phyloP scores from a whole-genome alignment of 208 protist species.

The Crithidia acanthocephali region DNA sequence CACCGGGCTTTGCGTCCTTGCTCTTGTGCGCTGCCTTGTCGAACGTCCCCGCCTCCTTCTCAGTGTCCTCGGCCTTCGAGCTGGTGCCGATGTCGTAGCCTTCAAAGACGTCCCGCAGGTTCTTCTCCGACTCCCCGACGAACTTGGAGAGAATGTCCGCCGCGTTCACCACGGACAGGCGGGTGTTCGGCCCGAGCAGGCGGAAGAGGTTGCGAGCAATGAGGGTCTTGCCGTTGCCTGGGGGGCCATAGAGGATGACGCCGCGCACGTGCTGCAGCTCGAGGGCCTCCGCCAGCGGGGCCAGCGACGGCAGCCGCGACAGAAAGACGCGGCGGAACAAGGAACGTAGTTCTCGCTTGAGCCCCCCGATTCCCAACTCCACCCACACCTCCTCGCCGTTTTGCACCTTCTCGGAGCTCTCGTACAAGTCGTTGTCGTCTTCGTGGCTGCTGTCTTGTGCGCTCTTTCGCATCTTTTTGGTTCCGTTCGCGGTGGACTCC shows the following conservation, averaged over 20 bases:
- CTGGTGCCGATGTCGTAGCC: conserved; percentile 87
- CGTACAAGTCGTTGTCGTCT: conserved; percentile 13
- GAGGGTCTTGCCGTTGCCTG: conserved; percentile 99
- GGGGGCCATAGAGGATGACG: conserved; percentile 99
- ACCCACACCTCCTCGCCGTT: conserved; percentile 50
- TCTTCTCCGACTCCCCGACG: conserved; percentile 99
- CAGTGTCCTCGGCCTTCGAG: conserved; percentile 37
- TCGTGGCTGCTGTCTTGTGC: not conserved
- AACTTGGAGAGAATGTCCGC: conserved; percentile 99
- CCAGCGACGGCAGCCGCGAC: conserved; percentile 92
- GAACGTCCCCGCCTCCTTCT: conserved; percentile 7
- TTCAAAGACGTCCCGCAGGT: conserved; percentile 98
- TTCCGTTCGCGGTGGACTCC: not conserved
- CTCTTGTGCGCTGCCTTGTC: conserved; percentile 7
- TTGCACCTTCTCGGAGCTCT: not conserved
- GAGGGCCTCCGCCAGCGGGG: conserved; percentile 69
- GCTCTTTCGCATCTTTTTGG: not conserved
- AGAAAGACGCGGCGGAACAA: conserved; percentile 99
- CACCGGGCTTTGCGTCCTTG: conserved; percentile 4
- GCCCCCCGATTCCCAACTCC: conserved; percentile 95
- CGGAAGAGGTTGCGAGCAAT: conserved; percentile 99
- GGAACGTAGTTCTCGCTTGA: conserved; percentile 94
- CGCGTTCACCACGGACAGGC: conserved; percentile 93
- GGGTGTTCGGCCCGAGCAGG: conserved; percentile 92
- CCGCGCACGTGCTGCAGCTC: conserved; percentile 97